These are phyloP conservation scores for Sistotremastrum suecicum DNA, from an alignment of 768 basidiomycete species.

Conservation along the genomic window DNA sequence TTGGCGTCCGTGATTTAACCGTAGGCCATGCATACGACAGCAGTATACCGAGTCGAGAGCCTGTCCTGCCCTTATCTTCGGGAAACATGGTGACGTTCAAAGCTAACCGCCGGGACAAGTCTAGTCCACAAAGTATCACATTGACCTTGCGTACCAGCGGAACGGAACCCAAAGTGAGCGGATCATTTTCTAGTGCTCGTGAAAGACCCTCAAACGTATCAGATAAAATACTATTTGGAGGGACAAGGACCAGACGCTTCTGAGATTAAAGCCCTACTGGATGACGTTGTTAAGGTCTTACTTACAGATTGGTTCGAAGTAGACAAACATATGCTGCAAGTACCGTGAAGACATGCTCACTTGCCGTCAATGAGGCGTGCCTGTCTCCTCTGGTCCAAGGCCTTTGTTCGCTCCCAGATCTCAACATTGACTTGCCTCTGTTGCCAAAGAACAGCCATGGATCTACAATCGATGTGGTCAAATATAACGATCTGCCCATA, in stretches of 20 bases:
- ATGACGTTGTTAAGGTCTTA: slow-evolving; percentile 43
- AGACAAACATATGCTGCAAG: slow-evolving; percentile 26
- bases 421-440: slow-evolving; percentile 38
- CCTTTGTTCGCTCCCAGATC: slow-evolving; percentile 52
- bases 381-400: slow-evolving; percentile 36
- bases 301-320: slow-evolving; percentile 58
- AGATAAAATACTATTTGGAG: slow-evolving; percentile 87
- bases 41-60: slow-evolving; percentile 51
- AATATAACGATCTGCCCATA: not conserved
- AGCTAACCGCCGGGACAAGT: slow-evolving; percentile 25
- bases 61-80: slow-evolving; percentile 54
- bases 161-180: slow-evolving; percentile 71
- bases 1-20: slow-evolving; percentile 62
- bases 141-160: slow-evolving; percentile 53
- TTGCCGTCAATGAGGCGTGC: slow-evolving; percentile 6
- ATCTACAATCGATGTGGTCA: slow-evolving; percentile 22
- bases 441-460: slow-evolving; percentile 49
- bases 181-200: slow-evolving; percentile 1
- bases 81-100: slow-evolving; percentile 81
- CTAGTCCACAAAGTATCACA: slow-evolving; percentile 1
- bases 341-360: slow-evolving; percentile 6
- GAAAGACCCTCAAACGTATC: not conserved
- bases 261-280: slow-evolving; percentile 36
- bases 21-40: slow-evolving; percentile 53
- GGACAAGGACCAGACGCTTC: slow-evolving; percentile 43